Evolutionary conservation across 495 filamentous ascomycete species (phyloP).

Genomic region (Pseudoneurospora amorphoporcata): DNA sequence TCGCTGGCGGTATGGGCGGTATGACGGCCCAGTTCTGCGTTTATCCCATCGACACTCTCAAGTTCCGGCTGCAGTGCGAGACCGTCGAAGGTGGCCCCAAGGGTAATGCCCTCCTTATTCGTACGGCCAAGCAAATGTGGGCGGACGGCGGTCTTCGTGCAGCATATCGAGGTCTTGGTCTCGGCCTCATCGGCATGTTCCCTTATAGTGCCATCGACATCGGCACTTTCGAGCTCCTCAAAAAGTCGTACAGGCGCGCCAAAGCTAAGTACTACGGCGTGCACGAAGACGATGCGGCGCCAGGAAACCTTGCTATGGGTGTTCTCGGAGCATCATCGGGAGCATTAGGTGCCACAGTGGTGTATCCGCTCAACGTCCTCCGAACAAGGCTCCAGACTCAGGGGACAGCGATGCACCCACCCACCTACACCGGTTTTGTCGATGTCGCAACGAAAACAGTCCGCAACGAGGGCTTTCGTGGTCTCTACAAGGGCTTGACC

Average conservation of each 20-base stretch:
- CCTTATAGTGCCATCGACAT: constrained; percentile 96
- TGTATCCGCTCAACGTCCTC: constrained; percentile 93
- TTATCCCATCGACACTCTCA: constrained; percentile 94
- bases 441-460: constrained; percentile 80
- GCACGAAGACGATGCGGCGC: constrained; percentile 71
- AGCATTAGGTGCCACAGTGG: constrained; percentile 83
- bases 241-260: constrained; percentile 55
- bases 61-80: constrained; percentile 93
- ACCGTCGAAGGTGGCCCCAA: constrained; percentile 73
- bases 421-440: constrained; percentile 78
- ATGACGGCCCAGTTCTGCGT: constrained; percentile 94
- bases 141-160: constrained; percentile 57
- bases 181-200: constrained; percentile 92
- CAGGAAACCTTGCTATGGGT: constrained; percentile 68
- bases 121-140: constrained; percentile 79
- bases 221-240: constrained; percentile 87
- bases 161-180: constrained; percentile 85
- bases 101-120: constrained; percentile 75
- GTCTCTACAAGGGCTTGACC: constrained; percentile 89
- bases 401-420: constrained; percentile 81
- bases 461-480: constrained; percentile 69
- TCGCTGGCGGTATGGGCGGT: constrained; percentile 81
- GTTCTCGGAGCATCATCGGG: constrained; percentile 81
- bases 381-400: constrained; percentile 91
- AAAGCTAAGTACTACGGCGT: constrained; percentile 60